These are phyloP conservation scores for Aspergillus sp. DNA, from an alignment of 2,329 filamentous ascomycete species.

Conservation along the genomic window DNA sequence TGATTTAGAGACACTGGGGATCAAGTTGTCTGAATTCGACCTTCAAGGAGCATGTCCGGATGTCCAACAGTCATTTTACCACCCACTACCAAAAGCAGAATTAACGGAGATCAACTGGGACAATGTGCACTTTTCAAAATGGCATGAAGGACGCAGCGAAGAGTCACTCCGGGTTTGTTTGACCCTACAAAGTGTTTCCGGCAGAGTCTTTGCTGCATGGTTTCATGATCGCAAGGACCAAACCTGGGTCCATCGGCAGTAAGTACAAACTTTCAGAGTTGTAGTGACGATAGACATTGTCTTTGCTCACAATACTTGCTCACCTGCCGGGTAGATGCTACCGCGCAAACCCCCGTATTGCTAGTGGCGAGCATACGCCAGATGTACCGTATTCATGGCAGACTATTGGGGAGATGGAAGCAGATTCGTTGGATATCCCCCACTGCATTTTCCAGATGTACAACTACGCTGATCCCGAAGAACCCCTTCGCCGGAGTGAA, in stretches of 20 bases:
- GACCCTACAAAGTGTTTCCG: neutral
- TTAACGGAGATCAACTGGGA: neutral
- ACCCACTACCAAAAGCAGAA: neutral
- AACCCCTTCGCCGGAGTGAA: neutral
- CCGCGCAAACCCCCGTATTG: neutral
- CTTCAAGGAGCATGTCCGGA: neutral
- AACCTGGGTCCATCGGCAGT: neutral
- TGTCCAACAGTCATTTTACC: neutral
- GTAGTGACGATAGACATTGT: too few species aligned
- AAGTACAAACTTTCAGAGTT: neutral
- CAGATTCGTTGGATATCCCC: neutral
- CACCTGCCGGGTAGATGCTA: neutral
- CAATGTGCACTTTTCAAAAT: neutral
- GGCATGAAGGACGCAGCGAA: neutral
- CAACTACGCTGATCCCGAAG: neutral
- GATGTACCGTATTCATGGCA: neutral
- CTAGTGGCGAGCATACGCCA: neutral
- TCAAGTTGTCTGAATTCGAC: neutral
- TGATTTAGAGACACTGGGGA: neutral
- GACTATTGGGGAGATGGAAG: neutral
- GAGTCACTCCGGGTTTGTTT: neutral
- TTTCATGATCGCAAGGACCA: neutral
- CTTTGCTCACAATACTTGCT: too few species aligned
- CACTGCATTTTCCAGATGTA: neutral
- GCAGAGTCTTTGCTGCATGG: neutral